Conservation (phyloP, 192 early-diverging fungal genomes). For the Chytriomyces sp. region DNA sequence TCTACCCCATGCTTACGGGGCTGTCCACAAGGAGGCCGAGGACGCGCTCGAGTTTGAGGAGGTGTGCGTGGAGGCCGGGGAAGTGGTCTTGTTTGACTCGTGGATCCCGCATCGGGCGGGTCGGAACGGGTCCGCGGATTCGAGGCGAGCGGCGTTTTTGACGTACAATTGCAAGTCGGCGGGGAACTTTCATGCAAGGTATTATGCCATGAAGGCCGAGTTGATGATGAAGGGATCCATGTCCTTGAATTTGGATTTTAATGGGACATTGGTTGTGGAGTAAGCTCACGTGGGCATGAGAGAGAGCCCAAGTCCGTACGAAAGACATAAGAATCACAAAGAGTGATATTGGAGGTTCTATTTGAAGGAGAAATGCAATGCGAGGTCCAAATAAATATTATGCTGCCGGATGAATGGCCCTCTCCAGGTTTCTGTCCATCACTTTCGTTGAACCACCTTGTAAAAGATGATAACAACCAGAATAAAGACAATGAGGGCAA, state of each 20-base stretch:
- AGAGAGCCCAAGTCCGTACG: too few relatives aligned
- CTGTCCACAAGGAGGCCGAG: background rate
- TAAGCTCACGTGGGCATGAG: too few relatives aligned
- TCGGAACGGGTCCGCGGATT: background rate
- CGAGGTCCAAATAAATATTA: too few relatives aligned
- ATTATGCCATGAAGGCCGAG: background rate
- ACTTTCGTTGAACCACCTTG: constrained; percentile 29
- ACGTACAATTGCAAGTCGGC: background rate
- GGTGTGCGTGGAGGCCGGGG: background rate
- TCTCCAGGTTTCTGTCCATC: too few relatives aligned
- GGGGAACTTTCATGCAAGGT: background rate
- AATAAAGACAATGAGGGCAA: constrained; percentile 75
- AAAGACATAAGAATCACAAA: too few relatives aligned
- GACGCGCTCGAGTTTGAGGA: background rate
- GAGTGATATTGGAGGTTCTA: too few relatives aligned
- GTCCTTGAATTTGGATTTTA: background rate
- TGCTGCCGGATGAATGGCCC: too few relatives aligned
- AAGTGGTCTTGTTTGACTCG: background rate
- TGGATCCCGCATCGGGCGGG: background rate
- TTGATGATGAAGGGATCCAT: background rate
- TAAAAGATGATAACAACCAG: constrained; percentile 74
- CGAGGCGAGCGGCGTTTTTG: background rate
- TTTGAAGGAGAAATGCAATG: too few relatives aligned
- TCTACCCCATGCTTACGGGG: background rate
- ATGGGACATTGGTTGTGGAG: background rate